These are phyloP conservation scores for Schoenoplectus tabernaemontani DNA, from an alignment of 202 grass and related monocot species.

Conservation along the genomic window DNA sequence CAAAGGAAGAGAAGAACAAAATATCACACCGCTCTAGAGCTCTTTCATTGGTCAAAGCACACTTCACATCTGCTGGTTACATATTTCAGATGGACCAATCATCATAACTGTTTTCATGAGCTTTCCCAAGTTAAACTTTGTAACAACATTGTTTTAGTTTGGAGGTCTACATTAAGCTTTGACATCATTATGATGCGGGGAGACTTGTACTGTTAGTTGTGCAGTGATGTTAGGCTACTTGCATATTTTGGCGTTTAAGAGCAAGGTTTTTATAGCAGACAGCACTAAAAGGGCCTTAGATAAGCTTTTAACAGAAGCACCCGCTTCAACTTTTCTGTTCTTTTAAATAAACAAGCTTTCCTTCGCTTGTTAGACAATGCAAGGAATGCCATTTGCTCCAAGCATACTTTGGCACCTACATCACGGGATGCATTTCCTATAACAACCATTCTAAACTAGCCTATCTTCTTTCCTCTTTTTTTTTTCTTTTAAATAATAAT, in stretches of 20 bases:
- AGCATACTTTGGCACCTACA: conserved; percentile 6
- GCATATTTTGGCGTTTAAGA: not conserved
- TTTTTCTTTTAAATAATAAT: conserved; percentile 18
- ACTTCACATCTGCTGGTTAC: conserved; percentile 62
- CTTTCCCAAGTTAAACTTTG: not conserved
- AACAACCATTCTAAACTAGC: conserved; percentile 17
- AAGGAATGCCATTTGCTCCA: conserved; percentile 19
- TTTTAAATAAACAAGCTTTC: conserved; percentile 1
- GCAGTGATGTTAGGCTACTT: not conserved
- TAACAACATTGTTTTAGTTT: not conserved
- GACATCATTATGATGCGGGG: not conserved
- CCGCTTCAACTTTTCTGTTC: not conserved
- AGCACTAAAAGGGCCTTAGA: not conserved
- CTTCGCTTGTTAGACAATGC: conserved; percentile 6
- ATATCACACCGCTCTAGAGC: conserved; percentile 85
- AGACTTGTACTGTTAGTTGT: not conserved
- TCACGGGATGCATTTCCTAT: not conserved
- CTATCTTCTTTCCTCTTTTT: not conserved
- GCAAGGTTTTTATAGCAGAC: not conserved
- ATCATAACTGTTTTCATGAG: conserved; percentile 14
- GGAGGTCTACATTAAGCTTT: not conserved
- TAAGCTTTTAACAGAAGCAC: not conserved
- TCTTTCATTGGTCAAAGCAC: conserved; percentile 74
- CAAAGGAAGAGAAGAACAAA: conserved; percentile 86
- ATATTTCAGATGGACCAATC: conserved; percentile 32